Conservation (phyloP, 768 basidiomycete species). For the Suillus variegatus region DNA sequence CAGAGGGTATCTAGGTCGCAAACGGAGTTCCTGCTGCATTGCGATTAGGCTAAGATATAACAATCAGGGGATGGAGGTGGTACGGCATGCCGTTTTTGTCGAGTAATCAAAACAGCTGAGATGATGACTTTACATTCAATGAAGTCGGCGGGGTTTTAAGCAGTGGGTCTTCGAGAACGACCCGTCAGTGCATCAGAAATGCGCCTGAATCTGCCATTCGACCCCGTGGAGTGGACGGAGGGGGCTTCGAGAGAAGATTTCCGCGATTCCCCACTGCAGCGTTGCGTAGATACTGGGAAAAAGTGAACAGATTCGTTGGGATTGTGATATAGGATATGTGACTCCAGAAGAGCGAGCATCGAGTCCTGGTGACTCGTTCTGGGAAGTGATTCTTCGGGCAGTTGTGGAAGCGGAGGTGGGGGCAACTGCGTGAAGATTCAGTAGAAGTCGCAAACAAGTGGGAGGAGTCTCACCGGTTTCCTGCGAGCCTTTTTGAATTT, state of each 20-base stretch:
- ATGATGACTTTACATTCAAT: background rate
- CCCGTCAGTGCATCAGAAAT: conserved; percentile 17
- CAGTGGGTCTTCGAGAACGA: conserved; percentile 26
- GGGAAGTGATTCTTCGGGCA: conserved; percentile 13
- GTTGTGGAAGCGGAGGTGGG: conserved; percentile 29
- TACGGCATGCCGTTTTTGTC: background rate
- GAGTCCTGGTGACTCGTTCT: conserved; percentile 32
- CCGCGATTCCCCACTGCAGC: conserved; percentile 28
- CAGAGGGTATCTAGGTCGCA: background rate
- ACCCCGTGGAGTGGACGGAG: conserved; percentile 28
- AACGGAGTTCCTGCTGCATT: conserved; percentile 2
- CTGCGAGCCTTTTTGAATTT: conserved; percentile 9
- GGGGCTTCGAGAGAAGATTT: conserved; percentile 31
- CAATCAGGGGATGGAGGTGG: background rate
- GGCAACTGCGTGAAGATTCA: conserved; percentile 20
- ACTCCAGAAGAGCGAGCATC: conserved; percentile 33
- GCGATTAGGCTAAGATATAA: background rate
- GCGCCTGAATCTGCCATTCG: conserved; percentile 21
- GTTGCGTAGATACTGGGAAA: conserved; percentile 35
- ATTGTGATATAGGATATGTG: conserved; percentile 26
- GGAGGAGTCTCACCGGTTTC: conserved; percentile 24
- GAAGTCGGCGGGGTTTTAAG: conserved; percentile 9
- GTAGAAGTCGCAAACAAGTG: conserved; percentile 7
- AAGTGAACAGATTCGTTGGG: conserved; percentile 34
- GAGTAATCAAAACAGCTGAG: conserved; percentile 10